A percentile compares a stretch with the other conserved stretches of the same genome.
Conservation (phyloP, 2,329 filamentous ascomycete species). For the Corynespora cassiicola region DNA sequence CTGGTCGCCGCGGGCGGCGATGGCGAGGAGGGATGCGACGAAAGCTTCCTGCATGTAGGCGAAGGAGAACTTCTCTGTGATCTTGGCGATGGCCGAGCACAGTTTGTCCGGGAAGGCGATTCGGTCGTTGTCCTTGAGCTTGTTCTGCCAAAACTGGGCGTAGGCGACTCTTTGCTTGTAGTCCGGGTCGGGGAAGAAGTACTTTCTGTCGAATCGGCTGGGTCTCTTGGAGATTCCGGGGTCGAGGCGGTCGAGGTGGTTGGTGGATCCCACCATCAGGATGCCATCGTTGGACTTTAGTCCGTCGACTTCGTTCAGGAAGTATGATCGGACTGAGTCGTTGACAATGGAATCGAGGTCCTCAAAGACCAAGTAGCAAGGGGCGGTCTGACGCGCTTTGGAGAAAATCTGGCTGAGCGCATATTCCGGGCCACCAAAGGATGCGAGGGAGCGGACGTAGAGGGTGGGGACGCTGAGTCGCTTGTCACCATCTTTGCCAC, state of each 20-base stretch:
- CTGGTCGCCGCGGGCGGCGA: conserved; percentile 32
- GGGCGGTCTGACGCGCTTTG: conserved; percentile 67
- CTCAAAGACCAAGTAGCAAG: conserved; percentile 75
- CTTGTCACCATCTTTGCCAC: conserved; percentile 45
- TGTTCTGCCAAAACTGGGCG: conserved; percentile 52
- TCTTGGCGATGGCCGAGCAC: conserved; percentile 47
- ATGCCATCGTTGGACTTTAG: conserved; percentile 74
- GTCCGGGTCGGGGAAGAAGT: conserved; percentile 51
- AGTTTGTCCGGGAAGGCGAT: conserved; percentile 51
- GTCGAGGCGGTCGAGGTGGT: conserved; percentile 69
- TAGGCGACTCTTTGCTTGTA: conserved; percentile 49
- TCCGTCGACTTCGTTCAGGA: conserved; percentile 76
- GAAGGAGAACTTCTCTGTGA: conserved; percentile 54
- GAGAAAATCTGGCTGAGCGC: conserved; percentile 44
- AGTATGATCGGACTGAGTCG: conserved; percentile 68
- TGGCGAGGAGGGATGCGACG: conserved; percentile 47
- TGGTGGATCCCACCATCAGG: conserved; percentile 71
- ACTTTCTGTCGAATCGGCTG: conserved; percentile 55
- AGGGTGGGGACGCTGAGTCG: conserved; percentile 59
- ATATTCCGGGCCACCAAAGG: conserved; percentile 61
- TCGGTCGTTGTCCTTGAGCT: conserved; percentile 44
- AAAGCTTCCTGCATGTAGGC: conserved; percentile 56
- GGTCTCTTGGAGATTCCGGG: conserved; percentile 64
- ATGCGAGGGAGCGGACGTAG: conserved; percentile 59
- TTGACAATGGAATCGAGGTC: conserved; percentile 73